phyloP scores from a whole-genome alignment of 2,329 filamentous ascomycete genomes.

The Tolypocladium tropicale region DNA sequence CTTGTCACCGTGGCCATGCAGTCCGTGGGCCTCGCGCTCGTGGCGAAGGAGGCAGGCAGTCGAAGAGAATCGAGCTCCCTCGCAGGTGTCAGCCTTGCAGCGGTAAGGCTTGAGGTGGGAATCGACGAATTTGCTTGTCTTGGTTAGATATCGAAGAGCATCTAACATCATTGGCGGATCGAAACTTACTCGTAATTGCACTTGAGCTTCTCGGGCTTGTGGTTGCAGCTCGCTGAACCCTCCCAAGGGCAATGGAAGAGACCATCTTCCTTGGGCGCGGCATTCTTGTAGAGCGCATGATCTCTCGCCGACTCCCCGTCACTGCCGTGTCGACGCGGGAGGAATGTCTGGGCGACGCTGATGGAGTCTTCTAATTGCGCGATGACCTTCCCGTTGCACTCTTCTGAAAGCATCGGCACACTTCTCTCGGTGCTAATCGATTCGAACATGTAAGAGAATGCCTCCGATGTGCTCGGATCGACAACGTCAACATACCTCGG shows the following conservation, averaged over 20 bases:
- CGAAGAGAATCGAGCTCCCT: conserved; percentile 83
- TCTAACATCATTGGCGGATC: conserved; percentile 5
- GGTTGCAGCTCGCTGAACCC: conserved; percentile 61
- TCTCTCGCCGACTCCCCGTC: conserved; percentile 51
- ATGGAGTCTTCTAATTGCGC: conserved; percentile 19
- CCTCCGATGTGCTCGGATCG: background rate
- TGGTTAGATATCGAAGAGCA: conserved; percentile 11
- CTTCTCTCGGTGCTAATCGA: conserved; percentile 20
- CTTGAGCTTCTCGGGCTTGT: conserved; percentile 92
- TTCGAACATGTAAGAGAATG: conserved; percentile 11
- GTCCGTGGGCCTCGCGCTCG: conserved; percentile 88
- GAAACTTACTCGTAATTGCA: conserved; percentile 93
- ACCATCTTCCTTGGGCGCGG: conserved; percentile 56
- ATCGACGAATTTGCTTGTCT: conserved; percentile 85
- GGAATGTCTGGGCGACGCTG: conserved; percentile 26
- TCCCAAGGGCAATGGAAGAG: conserved; percentile 91
- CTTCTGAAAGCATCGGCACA: conserved; percentile 17
- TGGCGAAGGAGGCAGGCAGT: conserved; percentile 91
- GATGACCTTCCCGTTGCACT: conserved; percentile 11
- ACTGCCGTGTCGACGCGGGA: conserved; percentile 35
- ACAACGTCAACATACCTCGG: conserved; percentile 37
- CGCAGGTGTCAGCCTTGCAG: conserved; percentile 78
- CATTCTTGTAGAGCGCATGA: conserved; percentile 63
- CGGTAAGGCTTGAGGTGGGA: conserved; percentile 94
- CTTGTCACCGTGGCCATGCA: conserved; percentile 90